A percentile compares a stretch with the other conserved stretches of the same genome.
phyloP scores from a whole-genome alignment of 73 alveolate species.

The Effrenium voratum region DNA sequence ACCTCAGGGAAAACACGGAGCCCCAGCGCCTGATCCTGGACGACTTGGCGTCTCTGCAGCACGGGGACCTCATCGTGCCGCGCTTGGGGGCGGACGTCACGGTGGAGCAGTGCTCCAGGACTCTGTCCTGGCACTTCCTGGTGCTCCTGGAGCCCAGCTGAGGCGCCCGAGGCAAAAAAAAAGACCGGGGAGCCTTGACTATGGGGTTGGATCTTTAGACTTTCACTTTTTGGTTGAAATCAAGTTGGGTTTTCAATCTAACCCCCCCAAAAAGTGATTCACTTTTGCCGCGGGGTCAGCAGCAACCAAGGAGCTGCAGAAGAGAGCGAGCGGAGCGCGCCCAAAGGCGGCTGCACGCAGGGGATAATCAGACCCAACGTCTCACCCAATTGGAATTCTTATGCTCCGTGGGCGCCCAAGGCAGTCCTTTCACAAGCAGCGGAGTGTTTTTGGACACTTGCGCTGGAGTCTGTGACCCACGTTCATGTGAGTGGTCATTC shows the following conservation, averaged over 20 bases:
- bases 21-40: constrained; percentile 45
- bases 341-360: no score
- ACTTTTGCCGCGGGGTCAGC: neutral
- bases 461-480: neutral
- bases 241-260: neutral
- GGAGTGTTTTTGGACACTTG: neutral
- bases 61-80: constrained; percentile 49
- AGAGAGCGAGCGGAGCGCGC: no score
- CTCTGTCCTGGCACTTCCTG: constrained; percentile 37
- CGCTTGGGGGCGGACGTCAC: constrained; percentile 31
- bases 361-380: neutral
- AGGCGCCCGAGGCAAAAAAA: neutral
- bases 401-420: constrained; percentile 20
- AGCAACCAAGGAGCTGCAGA: neutral
- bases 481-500: neutral
- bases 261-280: neutral
- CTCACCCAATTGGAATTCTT: constrained; percentile 12
- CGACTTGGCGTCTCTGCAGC: constrained; percentile 30
- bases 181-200: neutral
- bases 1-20: constrained; percentile 25
- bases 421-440: neutral
- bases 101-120: constrained; percentile 54
- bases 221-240: neutral
- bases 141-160: constrained; percentile 57
- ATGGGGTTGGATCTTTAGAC: neutral